phyloP scores from a whole-genome alignment of 768 basidiomycete species.

The Austroboletus festivus region DNA sequence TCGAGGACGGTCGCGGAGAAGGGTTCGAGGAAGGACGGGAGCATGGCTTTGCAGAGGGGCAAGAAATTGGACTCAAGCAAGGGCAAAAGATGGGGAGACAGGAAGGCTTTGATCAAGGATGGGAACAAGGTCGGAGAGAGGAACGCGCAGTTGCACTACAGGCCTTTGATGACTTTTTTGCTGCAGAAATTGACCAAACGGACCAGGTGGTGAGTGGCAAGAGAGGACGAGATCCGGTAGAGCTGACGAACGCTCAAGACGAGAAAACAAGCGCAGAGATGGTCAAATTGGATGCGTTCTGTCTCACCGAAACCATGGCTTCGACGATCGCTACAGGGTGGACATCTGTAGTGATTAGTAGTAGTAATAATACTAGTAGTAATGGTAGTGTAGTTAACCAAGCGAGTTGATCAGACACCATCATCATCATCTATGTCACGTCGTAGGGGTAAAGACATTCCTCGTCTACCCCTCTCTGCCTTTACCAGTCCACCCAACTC shows the following conservation, averaged over 20 bases:
- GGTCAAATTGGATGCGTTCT: slow-evolving; percentile 30
- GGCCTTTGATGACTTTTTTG: slow-evolving; percentile 57
- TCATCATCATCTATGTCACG: slow-evolving; percentile 31
- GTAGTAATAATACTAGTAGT: neutral
- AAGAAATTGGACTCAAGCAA: slow-evolving; percentile 33
- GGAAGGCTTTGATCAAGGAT: slow-evolving; percentile 35
- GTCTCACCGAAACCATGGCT: slow-evolving; percentile 20
- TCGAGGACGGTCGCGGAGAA: slow-evolving; percentile 41
- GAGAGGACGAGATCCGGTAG: neutral
- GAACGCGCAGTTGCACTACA: slow-evolving; percentile 53
- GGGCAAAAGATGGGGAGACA: slow-evolving; percentile 31
- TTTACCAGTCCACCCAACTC: slow-evolving; percentile 73
- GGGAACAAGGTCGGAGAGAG: slow-evolving; percentile 40
- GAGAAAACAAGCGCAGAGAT: slow-evolving; percentile 20
- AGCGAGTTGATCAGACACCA: neutral
- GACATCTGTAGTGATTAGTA: neutral
- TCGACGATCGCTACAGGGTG: slow-evolving; percentile 20
- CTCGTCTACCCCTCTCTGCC: slow-evolving; percentile 70
- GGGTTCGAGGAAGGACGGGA: slow-evolving; percentile 42
- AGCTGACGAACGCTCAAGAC: slow-evolving; percentile 28
- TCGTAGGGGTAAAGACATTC: slow-evolving; percentile 65
- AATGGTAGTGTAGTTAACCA: slow-evolving; percentile 6
- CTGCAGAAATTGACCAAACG: slow-evolving; percentile 38
- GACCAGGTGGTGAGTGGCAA: slow-evolving; percentile 25
- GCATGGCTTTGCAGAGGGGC: slow-evolving; percentile 37